A percentile compares a stretch with the other conserved stretches of the same genome.
Evolutionary conservation across 2,329 filamentous ascomycete genomes (phyloP).

Genomic region (Dactylonectria estremocensis): DNA sequence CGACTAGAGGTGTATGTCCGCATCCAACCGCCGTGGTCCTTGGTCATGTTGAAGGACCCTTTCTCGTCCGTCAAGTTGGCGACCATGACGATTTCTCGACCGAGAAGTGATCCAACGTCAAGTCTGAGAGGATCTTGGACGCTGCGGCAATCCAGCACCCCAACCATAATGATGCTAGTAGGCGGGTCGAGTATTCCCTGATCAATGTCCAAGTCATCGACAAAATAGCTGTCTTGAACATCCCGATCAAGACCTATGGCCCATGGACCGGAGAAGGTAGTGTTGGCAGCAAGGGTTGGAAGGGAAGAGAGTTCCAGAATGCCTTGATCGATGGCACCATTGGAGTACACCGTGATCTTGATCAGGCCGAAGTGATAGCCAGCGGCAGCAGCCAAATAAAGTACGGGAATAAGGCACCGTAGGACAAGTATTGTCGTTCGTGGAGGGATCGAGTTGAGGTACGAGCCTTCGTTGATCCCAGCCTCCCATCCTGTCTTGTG

Average conservation of each 20-base stretch:
- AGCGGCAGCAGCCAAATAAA: not conserved
- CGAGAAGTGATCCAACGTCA: no score
- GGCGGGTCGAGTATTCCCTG: no score
- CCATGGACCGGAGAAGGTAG: no score
- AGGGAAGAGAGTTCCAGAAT: no score
- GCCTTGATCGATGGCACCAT: not conserved
- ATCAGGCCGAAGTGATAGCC: not conserved
- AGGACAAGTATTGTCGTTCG: not conserved
- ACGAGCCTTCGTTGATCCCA: not conserved
- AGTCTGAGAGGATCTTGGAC: not conserved
- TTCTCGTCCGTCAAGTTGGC: constrained; percentile 1
- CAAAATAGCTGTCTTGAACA: no score
- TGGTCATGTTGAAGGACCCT: not conserved
- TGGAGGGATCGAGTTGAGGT: no score
- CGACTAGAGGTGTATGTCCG: not conserved
- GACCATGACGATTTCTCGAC: constrained; percentile 4
- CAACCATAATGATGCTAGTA: not conserved
- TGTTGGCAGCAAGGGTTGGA: no score
- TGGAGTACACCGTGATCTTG: not conserved
- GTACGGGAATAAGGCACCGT: not conserved
- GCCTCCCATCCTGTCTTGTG: not conserved
- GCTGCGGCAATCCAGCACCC: not conserved
- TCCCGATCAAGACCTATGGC: no score
- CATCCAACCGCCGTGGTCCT: not conserved
- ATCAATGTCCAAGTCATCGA: no score